phyloP scores from a whole-genome alignment of 805 yeast genomes.

The Pichia paraexigua region DNA sequence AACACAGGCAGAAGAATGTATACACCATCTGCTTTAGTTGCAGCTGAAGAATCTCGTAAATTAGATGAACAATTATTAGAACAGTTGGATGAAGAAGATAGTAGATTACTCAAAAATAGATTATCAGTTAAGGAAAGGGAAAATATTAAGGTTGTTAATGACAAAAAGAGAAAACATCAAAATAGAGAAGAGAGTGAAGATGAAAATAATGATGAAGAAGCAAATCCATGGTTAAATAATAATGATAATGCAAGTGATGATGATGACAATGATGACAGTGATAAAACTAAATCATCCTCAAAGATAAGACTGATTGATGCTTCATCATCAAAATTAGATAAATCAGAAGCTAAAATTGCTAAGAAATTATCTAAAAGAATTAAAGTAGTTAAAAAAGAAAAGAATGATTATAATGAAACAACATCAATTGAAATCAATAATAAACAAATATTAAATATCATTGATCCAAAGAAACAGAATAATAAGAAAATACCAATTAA shows the following conservation, averaged over 20 bases:
- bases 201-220: conserved; percentile 18
- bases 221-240: conserved; percentile 44
- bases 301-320: conserved; percentile 42
- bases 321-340: conserved; percentile 41
- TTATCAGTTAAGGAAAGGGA: conserved; percentile 19
- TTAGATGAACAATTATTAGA: conserved; percentile 30
- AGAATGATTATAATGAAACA: conserved; percentile 17
- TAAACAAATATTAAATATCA: conserved; percentile 45
- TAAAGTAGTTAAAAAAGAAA: conserved; percentile 28
- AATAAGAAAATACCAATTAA: conserved; percentile 2
- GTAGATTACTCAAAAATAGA: conserved; percentile 37
- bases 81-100: conserved; percentile 45
- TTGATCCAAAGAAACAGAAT: conserved; percentile 33
- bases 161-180: conserved; percentile 1
- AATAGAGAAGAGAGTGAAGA: conserved; percentile 3
- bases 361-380: conserved; percentile 22
- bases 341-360: conserved; percentile 37
- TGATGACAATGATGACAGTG: conserved; percentile 9
- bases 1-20: conserved; percentile 79
- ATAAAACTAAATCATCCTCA: conserved; percentile 30
- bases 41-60: conserved; percentile 30
- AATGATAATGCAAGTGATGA: conserved; percentile 22
- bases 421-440: conserved; percentile 38
- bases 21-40: conserved; percentile 51
- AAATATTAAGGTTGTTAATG: not conserved